A percentile compares a stretch with the other conserved stretches of the same genome.
These are phyloP conservation scores for Gracilaria domingensis DNA, from an alignment of 23 red algal species.

Conservation along the genomic window DNA sequence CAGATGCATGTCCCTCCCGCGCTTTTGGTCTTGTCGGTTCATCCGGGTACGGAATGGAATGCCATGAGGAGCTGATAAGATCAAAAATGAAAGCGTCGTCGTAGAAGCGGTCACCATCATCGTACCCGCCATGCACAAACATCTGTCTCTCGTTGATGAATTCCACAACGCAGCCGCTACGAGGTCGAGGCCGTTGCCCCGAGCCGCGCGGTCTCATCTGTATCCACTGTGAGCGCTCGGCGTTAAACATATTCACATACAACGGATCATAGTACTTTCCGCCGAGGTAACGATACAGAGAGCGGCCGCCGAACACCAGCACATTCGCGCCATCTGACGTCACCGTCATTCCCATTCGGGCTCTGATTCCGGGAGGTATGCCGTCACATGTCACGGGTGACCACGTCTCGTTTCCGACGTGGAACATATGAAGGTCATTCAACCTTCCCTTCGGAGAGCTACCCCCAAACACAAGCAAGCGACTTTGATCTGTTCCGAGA, in stretches of 20 bases:
- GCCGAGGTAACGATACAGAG: constrained; percentile 67
- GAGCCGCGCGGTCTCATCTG: constrained; percentile 55
- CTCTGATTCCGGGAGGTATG: constrained; percentile 35
- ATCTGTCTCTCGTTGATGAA: constrained; percentile 55
- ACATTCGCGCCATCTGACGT: constrained; percentile 36
- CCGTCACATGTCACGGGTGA: constrained; percentile 55
- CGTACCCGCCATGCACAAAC: constrained; percentile 71
- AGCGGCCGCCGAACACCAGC: constrained; percentile 70
- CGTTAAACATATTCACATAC: constrained; percentile 63
- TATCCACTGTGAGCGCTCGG: constrained; percentile 56
- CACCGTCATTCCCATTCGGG: constrained; percentile 57
- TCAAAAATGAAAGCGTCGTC: constrained; percentile 79
- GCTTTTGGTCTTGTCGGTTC: constrained; percentile 46
- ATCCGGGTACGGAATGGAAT: constrained; percentile 54
- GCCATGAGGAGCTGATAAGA: constrained; percentile 42
- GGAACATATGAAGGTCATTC: constrained; percentile 68
- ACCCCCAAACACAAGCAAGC: constrained; percentile 77
- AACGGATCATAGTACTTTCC: constrained; percentile 62
- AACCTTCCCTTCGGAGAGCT: constrained; percentile 38
- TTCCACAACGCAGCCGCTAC: constrained; percentile 56
- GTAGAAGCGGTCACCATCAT: constrained; percentile 64
- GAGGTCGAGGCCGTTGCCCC: constrained; percentile 48
- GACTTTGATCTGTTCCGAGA: constrained; percentile 46
- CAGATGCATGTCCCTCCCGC: constrained; percentile 65
- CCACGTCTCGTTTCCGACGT: constrained; percentile 58